Evolutionary conservation across 1,139 yeast genomes (phyloP).

Genomic region (Martiniozyma asiatica): DNA sequence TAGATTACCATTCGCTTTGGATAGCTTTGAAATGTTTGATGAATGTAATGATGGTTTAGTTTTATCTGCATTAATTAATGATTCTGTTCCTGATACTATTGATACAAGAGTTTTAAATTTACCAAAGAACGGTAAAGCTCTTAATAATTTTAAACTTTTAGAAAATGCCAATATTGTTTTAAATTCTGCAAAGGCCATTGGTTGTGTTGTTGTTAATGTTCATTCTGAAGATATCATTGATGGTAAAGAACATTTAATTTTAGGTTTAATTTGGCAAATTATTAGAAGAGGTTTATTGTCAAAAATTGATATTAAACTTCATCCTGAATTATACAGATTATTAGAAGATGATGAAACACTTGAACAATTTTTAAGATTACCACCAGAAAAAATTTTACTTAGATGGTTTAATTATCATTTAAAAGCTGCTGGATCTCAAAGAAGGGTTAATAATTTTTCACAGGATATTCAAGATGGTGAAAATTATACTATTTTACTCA

Average conservation of each 20-base stretch:
- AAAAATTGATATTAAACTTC: constrained; percentile 90
- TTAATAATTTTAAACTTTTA: constrained; percentile 89
- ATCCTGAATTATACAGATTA: constrained; percentile 91
- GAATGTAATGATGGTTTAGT: constrained; percentile 95
- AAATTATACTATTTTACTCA: constrained; percentile 77
- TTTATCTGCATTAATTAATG: constrained; percentile 85
- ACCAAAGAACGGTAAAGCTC: constrained; percentile 70
- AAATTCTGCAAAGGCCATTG: constrained; percentile 97
- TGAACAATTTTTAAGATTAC: constrained; percentile 89
- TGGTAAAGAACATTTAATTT: constrained; percentile 89
- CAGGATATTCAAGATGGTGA: constrained; percentile 91
- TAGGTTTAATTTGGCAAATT: constrained; percentile 97
- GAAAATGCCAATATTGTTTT: constrained; percentile 97
- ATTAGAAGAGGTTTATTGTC: constrained; percentile 90
- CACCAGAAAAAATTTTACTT: constrained; percentile 93
- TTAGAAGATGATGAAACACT: constrained; percentile 94
- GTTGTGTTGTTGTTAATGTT: constrained; percentile 94
- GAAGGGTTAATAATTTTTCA: constrained; percentile 78
- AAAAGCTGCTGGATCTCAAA: constrained; percentile 83
- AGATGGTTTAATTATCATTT: constrained; percentile 97
- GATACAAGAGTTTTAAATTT: constrained; percentile 93
- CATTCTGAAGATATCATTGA: constrained; percentile 96
- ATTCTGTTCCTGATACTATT: constrained; percentile 95
- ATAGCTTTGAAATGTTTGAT: constrained; percentile 89
- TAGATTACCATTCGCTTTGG: constrained; percentile 85